These are phyloP conservation scores for Odontarrhena argentea DNA, from an alignment of 345 rosid genomes.

Conservation along the genomic window DNA sequence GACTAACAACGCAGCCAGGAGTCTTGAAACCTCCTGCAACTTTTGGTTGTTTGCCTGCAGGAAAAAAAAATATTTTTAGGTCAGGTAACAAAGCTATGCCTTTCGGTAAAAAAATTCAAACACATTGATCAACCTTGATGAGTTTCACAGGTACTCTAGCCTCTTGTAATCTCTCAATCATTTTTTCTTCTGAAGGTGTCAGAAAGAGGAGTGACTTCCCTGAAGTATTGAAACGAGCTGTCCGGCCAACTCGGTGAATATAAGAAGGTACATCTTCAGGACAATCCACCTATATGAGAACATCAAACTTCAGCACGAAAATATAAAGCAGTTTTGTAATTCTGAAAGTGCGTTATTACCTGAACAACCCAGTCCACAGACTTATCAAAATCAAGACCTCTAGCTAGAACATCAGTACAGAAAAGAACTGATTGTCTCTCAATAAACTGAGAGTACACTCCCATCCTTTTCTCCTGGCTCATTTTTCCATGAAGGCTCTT, in stretches of 20 bases:
- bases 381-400: slow-evolving; percentile 96
- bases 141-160: slow-evolving; percentile 75
- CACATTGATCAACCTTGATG: slow-evolving; percentile 57
- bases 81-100: background rate
- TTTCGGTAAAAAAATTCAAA: slow-evolving; percentile 1
- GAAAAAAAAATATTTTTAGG: background rate
- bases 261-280: slow-evolving; percentile 93
- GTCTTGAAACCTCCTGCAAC: slow-evolving; percentile 68
- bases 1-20: slow-evolving; percentile 68
- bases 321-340: slow-evolving; percentile 23
- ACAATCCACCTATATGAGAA: slow-evolving; percentile 69
- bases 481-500: slow-evolving; percentile 95
- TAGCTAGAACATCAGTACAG: slow-evolving; percentile 87
- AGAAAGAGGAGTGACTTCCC: slow-evolving; percentile 87
- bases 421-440: slow-evolving; percentile 83
- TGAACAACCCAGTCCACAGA: slow-evolving; percentile 98
- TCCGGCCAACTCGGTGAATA: slow-evolving; percentile 97
- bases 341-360: slow-evolving; percentile 47
- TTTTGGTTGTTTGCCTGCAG: slow-evolving; percentile 69
- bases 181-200: slow-evolving; percentile 86
- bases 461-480: slow-evolving; percentile 86
- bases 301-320: slow-evolving; percentile 4
- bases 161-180: slow-evolving; percentile 77
- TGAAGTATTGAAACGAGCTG: slow-evolving; percentile 75
- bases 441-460: slow-evolving; percentile 80